phyloP scores from a whole-genome alignment of 73 alveolate species.

The Paramecium primaurelia region DNA sequence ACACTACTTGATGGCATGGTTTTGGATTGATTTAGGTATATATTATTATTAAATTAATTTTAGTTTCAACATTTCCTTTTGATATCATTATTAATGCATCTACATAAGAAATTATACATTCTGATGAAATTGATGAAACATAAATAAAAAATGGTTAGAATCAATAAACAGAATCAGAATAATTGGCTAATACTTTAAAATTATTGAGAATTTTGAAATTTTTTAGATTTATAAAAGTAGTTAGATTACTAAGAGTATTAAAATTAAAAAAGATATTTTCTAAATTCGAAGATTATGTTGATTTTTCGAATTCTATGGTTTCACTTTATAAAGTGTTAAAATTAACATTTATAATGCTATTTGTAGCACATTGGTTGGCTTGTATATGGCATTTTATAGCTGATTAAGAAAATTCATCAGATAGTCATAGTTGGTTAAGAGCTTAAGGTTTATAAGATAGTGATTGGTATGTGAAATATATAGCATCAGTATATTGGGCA shows the following conservation, averaged over 20 bases:
- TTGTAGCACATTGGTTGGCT: conserved; percentile 71
- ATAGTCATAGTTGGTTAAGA: conserved; percentile 60
- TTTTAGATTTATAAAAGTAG: conserved; percentile 71
- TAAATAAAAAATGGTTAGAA: not conserved
- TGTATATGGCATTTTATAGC: conserved; percentile 69
- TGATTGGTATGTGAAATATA: conserved; percentile 57
- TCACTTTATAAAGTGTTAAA: not conserved
- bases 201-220: conserved; percentile 68
- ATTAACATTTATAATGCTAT: conserved; percentile 37
- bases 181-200: conserved; percentile 55
- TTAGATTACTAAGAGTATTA: conserved; percentile 69
- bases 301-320: conserved; percentile 51
- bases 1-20: conserved; percentile 71
- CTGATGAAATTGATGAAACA: not conserved
- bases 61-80: conserved; percentile 74
- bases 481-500: conserved; percentile 79
- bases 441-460: conserved; percentile 21
- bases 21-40: conserved; percentile 64
- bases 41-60: not conserved
- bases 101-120: not conserved
- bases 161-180: not conserved
- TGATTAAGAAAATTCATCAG: conserved; percentile 21
- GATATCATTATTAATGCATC: conserved; percentile 56
- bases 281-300: conserved; percentile 75
- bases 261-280: conserved; percentile 73